Conservation (phyloP, 306 rosid species). For the Ormosia emarginata region DNA sequence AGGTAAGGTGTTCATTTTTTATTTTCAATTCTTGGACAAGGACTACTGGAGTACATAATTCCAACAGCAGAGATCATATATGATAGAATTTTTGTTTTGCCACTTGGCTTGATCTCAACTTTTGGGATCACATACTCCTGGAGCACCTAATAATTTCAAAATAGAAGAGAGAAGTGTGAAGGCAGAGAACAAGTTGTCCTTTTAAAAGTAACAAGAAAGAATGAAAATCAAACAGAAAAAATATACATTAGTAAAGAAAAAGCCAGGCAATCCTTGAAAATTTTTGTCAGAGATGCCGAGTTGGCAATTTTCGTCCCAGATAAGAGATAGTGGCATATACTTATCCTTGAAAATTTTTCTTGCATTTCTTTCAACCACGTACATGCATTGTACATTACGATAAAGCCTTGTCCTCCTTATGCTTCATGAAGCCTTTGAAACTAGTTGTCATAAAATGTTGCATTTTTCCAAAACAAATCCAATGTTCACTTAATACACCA, state of each 20-base stretch:
- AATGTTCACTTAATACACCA: background rate
- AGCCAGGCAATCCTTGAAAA: background rate
- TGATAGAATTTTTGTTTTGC: background rate
- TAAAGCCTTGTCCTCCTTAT: background rate
- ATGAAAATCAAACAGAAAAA: background rate
- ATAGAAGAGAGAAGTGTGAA: background rate
- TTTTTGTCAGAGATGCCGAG: background rate
- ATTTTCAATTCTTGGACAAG: background rate
- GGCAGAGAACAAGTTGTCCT: background rate
- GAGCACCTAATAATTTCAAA: background rate
- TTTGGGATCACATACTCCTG: background rate
- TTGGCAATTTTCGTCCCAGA: background rate
- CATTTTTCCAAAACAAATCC: background rate
- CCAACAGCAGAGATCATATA: background rate
- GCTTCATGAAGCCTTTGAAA: background rate
- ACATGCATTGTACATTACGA: background rate
- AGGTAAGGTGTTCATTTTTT: slow-evolving; percentile 40
- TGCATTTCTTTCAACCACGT: background rate
- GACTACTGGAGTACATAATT: background rate
- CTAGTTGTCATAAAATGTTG: background rate
- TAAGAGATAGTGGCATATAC: background rate
- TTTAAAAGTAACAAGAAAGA: background rate
- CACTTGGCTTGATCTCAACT: background rate
- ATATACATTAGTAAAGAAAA: background rate
- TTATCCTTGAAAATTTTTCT: background rate